Evolutionary conservation across 2,329 filamentous ascomycete species (phyloP).

Genomic region (Diatrype stigma): DNA sequence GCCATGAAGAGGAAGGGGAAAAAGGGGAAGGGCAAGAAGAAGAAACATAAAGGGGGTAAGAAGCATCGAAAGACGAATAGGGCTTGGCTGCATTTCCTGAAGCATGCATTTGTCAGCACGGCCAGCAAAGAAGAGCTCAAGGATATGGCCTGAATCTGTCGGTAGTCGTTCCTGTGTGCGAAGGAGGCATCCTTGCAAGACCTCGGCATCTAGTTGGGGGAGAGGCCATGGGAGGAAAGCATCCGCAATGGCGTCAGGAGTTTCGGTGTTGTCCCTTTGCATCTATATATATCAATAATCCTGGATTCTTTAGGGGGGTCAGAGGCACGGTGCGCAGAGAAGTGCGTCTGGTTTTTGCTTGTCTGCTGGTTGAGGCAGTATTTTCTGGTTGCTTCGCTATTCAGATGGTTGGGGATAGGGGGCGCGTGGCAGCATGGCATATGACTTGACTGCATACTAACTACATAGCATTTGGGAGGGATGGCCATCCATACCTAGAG

Average conservation of each 20-base stretch:
- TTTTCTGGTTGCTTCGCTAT: too few species aligned
- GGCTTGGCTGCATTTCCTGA: conserved; percentile 73
- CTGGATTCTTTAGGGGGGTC: too few species aligned
- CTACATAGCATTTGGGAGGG: too few species aligned
- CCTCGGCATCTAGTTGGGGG: not conserved
- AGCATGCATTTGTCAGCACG: conserved; percentile 75
- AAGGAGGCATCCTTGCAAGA: not conserved
- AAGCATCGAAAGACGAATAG: conserved; percentile 64
- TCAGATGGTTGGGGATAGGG: too few species aligned
- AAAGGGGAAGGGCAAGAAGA: conserved; percentile 58
- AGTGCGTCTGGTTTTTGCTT: too few species aligned
- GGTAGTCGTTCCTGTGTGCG: not conserved
- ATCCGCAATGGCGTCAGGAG: not conserved
- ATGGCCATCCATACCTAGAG: too few species aligned
- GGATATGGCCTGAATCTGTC: conserved; percentile 24
- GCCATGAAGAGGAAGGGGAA: conserved; percentile 33
- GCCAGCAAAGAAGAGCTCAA: conserved; percentile 62
- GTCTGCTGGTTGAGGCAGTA: too few species aligned
- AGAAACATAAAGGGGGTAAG: conserved; percentile 54
- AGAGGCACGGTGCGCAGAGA: too few species aligned
- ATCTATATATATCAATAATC: too few species aligned
- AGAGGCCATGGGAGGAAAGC: not conserved
- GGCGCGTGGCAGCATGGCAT: too few species aligned
- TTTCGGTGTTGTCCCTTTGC: not conserved
- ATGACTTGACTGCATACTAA: too few species aligned